Base-by-base conservation (phyloP, 2,329 filamentous ascomycete genomes). In the Drechslerella stenobrocha region DNA sequence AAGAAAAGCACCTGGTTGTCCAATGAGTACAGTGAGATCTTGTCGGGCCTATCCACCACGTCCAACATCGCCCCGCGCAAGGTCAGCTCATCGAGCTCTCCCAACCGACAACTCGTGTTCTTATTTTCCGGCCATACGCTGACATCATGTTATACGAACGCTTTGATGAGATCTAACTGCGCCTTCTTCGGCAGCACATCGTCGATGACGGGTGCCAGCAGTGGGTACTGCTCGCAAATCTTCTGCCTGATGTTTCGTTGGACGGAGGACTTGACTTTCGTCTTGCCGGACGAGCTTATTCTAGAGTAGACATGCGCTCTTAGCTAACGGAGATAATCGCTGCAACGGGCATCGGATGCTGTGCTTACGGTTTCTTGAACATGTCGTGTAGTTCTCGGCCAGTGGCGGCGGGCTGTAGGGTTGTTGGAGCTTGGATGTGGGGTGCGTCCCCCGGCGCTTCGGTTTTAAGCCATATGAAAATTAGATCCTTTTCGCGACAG, bases 231-330 rank as follows among this genome's bases (percentile, higher is more conserved):
- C 64, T 89, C 82, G 71, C 93, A 80, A 72, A 97, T 83, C 74
- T 89, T 89, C 74, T 86, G 82, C 73, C 93, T 89, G 73, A 98
- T 86, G 71, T 81, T 84, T 75, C 93, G 89, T 80, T 96, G 91
- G 59, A 90, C 89, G 22, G 90, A 96, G 71, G 92, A 96, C 80
- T 97, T 98, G 78, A 97, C 89, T 81, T 97, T 97, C 73, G 90
- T 90, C 80, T 93, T 95, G 59, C 72, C 86, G 72, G 87, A 84
- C 23, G 87, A 79, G 74, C 85, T 80, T 76, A 96, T 85, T 72
- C 88, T 92, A 74, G 71, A 75, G 74, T 44, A 7, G 13, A 42
- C 24, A 30, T 22, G 8, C 15, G 11, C 7, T 6, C n/a, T 65
- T 48, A 65, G 52, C 52, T 46, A n/a, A 15, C 8, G 72, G 48